Conservation (phyloP, 1,139 yeast genomes). For the Taiozyma sp. region DNA sequence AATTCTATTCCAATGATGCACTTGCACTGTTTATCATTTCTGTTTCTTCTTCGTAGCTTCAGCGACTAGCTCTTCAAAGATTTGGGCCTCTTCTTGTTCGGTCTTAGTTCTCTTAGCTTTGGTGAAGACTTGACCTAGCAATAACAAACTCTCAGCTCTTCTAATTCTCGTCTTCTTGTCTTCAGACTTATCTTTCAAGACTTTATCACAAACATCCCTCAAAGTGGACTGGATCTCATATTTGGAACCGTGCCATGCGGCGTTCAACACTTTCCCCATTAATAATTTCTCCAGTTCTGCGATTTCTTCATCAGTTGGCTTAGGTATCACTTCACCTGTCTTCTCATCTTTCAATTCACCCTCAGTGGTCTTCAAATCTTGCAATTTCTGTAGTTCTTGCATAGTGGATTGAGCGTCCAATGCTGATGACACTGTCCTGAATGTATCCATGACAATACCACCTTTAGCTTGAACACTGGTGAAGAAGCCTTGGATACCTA, state of each 20-base stretch:
- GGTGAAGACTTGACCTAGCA: slow-evolving; percentile 71
- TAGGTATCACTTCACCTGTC: slow-evolving; percentile 38
- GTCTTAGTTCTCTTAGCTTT: slow-evolving; percentile 65
- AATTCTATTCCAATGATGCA: not conserved
- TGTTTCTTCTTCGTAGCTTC: slow-evolving; percentile 79
- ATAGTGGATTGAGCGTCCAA: slow-evolving; percentile 86
- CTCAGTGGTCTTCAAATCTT: slow-evolving; percentile 45
- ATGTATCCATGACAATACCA: slow-evolving; percentile 77
- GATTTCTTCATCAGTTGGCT: slow-evolving; percentile 74
- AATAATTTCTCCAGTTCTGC: slow-evolving; percentile 83
- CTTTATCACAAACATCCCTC: slow-evolving; percentile 77
- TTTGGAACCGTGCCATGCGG: slow-evolving; percentile 94
- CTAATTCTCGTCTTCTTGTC: slow-evolving; percentile 52
- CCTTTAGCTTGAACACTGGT: slow-evolving; percentile 85
- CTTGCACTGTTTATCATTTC: not conserved
- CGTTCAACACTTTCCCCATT: slow-evolving; percentile 87
- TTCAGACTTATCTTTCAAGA: slow-evolving; percentile 60
- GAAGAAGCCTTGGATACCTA: slow-evolving; percentile 84
- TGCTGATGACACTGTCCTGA: slow-evolving; percentile 79
- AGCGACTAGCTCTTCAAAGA: slow-evolving; percentile 88
- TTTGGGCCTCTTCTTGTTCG: slow-evolving; percentile 87
- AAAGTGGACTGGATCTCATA: slow-evolving; percentile 87
- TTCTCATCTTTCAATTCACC: slow-evolving; percentile 34
- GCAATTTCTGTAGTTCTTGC: slow-evolving; percentile 73
- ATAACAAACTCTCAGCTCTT: slow-evolving; percentile 72